Percentiles rank a stretch among this genome's conserved stretches.
These are phyloP conservation scores for Starmerella apis DNA, from an alignment of 805 yeast species.

Conservation along the genomic window DNA sequence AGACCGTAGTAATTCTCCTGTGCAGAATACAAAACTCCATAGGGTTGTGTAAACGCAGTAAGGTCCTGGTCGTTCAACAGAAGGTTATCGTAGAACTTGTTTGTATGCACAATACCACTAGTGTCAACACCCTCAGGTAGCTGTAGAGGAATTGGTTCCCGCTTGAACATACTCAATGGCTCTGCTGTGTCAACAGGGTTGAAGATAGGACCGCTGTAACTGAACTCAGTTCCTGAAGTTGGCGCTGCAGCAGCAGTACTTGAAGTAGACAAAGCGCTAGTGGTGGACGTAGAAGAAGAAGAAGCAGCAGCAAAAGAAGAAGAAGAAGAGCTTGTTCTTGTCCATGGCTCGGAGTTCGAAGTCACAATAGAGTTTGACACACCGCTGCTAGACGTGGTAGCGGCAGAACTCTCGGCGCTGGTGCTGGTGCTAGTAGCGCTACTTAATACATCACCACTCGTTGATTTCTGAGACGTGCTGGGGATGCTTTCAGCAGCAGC, in stretches of 20 bases:
- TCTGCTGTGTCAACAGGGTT: slow-evolving; percentile 37
- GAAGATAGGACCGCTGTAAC: slow-evolving; percentile 39
- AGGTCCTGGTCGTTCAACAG: slow-evolving; percentile 45
- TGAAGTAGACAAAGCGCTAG: background rate
- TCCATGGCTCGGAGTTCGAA: background rate
- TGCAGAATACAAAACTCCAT: slow-evolving; percentile 47
- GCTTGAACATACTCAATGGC: slow-evolving; percentile 41
- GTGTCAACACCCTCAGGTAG: slow-evolving; percentile 42
- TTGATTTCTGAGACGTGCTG: background rate
- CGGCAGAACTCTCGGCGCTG: no score
- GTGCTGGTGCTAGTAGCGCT: background rate
- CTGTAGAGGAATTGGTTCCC: slow-evolving; percentile 37
- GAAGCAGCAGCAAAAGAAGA: slow-evolving; percentile 4
- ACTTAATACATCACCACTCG: background rate
- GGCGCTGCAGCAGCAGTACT: background rate
- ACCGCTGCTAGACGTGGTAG: background rate
- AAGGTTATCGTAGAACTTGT: slow-evolving; percentile 64
- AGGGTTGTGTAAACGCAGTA: slow-evolving; percentile 58
- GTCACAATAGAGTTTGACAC: background rate
- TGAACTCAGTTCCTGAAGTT: slow-evolving; percentile 14
- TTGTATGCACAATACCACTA: slow-evolving; percentile 49
- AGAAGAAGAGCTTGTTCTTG: background rate
- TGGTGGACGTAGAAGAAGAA: background rate
- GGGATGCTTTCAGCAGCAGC: background rate
- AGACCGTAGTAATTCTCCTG: slow-evolving; percentile 41